Evolutionary conservation across 176 grass and related monocot genomes (phyloP).

Genomic region (Puccinellia tenuiflora): DNA sequence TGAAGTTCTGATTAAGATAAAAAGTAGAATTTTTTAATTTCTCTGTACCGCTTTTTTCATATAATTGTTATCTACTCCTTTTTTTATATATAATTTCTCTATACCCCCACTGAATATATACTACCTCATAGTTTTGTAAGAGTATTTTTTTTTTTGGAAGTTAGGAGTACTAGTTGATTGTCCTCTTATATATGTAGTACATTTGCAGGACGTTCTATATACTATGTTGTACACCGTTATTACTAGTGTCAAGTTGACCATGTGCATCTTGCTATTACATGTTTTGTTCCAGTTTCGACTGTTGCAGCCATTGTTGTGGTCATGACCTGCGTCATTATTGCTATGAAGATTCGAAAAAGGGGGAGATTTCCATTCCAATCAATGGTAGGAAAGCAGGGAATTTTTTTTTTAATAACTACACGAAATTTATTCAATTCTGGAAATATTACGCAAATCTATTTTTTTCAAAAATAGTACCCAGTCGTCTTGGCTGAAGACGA

Average conservation of each 20-base stretch:
- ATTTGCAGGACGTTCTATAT: not conserved
- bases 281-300: not conserved
- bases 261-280: not conserved
- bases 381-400: not conserved
- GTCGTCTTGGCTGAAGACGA: too few species aligned
- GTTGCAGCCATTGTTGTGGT: not conserved
- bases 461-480: too few species aligned
- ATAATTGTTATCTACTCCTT: too few species aligned
- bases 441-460: too few species aligned
- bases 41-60: too few species aligned
- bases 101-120: not conserved
- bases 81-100: too few species aligned
- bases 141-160: too few species aligned
- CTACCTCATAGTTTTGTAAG: not conserved
- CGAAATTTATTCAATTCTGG: too few species aligned
- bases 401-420: too few species aligned
- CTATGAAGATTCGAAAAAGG: not conserved
- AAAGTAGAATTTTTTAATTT: too few species aligned
- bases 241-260: not conserved
- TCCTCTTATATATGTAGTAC: not conserved
- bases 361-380: not conserved
- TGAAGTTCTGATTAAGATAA: too few species aligned
- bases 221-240: not conserved
- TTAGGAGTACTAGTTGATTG: not conserved
- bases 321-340: not conserved